phyloP scores from a whole-genome alignment of 495 filamentous ascomycete species.

The Aspergillus sclerotioniger region DNA sequence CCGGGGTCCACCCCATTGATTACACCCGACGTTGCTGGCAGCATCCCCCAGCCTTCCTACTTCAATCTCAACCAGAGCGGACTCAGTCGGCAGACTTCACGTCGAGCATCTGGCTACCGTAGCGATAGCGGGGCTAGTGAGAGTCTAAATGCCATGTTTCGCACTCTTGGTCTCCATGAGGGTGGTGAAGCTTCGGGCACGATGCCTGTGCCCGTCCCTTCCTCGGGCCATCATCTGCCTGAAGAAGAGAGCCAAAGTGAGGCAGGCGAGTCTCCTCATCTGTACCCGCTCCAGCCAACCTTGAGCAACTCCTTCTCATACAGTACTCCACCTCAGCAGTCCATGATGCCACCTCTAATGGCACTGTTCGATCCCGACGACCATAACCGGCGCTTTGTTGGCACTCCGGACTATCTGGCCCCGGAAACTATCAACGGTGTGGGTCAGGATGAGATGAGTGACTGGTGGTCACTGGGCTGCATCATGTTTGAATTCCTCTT shows the following conservation, averaged over 20 bases:
- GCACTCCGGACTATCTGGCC: constrained; percentile 94
- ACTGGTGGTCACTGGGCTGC: constrained; percentile 99
- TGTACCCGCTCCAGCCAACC: constrained; percentile 60
- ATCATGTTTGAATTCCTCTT: constrained; percentile 97
- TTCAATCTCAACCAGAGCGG: constrained; percentile 76
- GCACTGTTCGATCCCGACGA: constrained; percentile 95
- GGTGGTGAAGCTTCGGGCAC: constrained; percentile 26
- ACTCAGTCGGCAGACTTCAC: constrained; percentile 66
- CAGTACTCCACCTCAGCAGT: constrained; percentile 65
- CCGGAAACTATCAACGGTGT: constrained; percentile 95
- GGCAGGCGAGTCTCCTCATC: constrained; percentile 66
- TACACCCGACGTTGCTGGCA: constrained; percentile 69
- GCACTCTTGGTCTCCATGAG: constrained; percentile 78
- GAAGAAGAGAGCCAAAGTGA: constrained; percentile 73
- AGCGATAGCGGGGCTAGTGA: constrained; percentile 93
- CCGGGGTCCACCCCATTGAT: constrained; percentile 84
- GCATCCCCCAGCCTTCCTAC: constrained; percentile 83
- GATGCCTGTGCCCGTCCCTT: constrained; percentile 32
- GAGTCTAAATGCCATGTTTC: constrained; percentile 77
- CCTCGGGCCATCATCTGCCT: constrained; percentile 41
- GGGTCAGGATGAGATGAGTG: constrained; percentile 94
- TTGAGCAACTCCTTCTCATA: constrained; percentile 52
- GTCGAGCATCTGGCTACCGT: constrained; percentile 80
- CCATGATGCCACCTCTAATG: constrained; percentile 92
- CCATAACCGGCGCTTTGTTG: constrained; percentile 88